Base-by-base conservation (phyloP, 2,329 filamentous ascomycete genomes). In the Epichloe gansuensis region DNA sequence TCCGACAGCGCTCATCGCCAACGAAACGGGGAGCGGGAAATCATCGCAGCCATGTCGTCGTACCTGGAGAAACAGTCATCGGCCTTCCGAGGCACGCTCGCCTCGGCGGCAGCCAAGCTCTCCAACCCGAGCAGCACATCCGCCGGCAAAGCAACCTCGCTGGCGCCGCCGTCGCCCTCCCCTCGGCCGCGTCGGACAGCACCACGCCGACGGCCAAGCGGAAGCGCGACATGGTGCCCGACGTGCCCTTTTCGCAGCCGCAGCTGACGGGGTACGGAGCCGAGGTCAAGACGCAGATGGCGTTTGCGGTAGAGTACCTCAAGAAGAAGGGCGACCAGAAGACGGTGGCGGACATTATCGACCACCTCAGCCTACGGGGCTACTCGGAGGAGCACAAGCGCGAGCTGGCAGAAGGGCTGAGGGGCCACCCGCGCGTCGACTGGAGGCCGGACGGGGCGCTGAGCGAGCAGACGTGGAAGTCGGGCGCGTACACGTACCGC, bases 211-310 rank as follows among this genome's bases (percentile, higher is more conserved):
- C 81, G 48, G 78, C 78, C 52, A 83, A 82, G 66, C 75, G 75
- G 56, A 83, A 84, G 69, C 75, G 78, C 62, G 78, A 81, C 58
- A 65, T 69, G 42, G 67, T 67, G 5, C 74, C 75, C 46, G 73
- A 76, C 12, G 75, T 87, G 51, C 65, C 66, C 44, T 91, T 83
- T 70, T 91, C 87, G 52, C 88, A 91, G 70, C 87, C 87, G 21
- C 78, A 80, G 58, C 82, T 85, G 62, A 88, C 82, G 15, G 85
- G 84, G 63, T 87, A 84, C 50, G 89, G 90, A 59, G 77, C 77
- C 55, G 85, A 91, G 67, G 82, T 93, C 66, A 84, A 89, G 73
- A 94, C 90, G 12, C 88, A 95, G 67, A 84, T 96, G 65, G 81
- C 86, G 54, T 95, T 90, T 70, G 88, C 89, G 21, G 83, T 95